Base-by-base conservation (phyloP, 331 rosid species). In the Malus hybrid region DNA sequence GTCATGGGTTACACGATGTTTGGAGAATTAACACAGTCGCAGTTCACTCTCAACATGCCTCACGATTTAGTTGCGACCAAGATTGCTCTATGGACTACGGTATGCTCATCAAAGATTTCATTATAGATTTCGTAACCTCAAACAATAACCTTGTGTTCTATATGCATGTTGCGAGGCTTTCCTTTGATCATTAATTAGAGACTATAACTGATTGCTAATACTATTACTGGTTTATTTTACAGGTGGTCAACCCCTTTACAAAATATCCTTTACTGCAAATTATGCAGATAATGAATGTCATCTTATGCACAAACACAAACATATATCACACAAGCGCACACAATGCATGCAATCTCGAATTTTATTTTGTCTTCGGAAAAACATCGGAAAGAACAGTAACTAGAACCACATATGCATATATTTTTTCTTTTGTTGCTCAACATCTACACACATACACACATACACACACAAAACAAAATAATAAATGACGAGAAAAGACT, bases 1-100 rank as follows among this genome's bases (percentile, higher is more conserved):
- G 82, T 87, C 52, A 88, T 90, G 96, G 99, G 99, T 60, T 95
- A 95, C 86, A 86, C 70, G 65, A 95, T 95, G 99, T 95, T 95
- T 78, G 99, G 99, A 79, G 98, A 95, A 33, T 80, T 87, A 67
- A 88, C 77, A 50, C 56, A 61, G 48, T 95, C 99, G 31, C 99
- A 95, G 76, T 95, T 92, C 85, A 95, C 99, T 46, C 99, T 95
- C 70, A 92, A 95, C 88, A 66, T 95, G 88, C 99, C 99, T 64
- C 88, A 83, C 33, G 80, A 90, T 61, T 80, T 92, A 77, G 93
- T 90, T 63, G 98, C 96, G 52, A 83, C 93, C 76, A 95, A 95
- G 88, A 87, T 95, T 52, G 98, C 99, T 46, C 85, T 95, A 42
- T 95, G 99, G 99, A 92, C 98, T 66, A 95, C 99, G 92, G 99